Base-by-base conservation (phyloP, 2,329 filamentous ascomycete species). In the Metarhizium guizhouense region DNA sequence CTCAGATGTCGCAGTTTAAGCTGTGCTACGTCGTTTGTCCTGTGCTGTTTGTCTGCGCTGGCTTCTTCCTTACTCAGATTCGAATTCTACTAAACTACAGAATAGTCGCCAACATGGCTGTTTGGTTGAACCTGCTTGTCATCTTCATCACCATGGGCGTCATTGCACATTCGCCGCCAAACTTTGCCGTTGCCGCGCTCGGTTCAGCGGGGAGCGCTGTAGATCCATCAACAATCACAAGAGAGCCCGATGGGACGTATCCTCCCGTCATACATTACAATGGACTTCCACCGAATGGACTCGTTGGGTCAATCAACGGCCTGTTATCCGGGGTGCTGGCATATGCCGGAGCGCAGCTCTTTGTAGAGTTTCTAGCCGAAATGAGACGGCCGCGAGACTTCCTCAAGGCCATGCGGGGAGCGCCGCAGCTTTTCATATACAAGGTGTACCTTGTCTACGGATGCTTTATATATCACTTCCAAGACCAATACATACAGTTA, bases 331-430 rank as follows among this genome's bases (percentile, higher is more conserved):
- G 74, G 10, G 80, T 84, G 5, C 80, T 78, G 53, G 76, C 79
- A 0, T 84, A 83, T 58, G 79, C 79, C n/a, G 81, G 82, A 3
- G 77, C 78, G 3, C 76, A 80, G 64, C 67, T 84, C 7, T 84
- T 83, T 63, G 73, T 76, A 34, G 79, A 82, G 54, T 78, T 84
- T 60, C 73, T 84, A 68, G 74, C 80, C 42, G 74, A 76, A 66
- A 76, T 76, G 73, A 69, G 69, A 34, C 70, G 71, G 30, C 74
- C 74, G 4, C 65, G 65, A 59, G 74, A 76, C 57, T 76, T 76
- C 56, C 66, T 71, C 62, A 75, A 74, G 62, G 71, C 68, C 5
- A 70, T 74, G 63, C 67, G 72, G 56, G n/a, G n/a, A n/a, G 63
- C 65, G 4, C 72, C 72, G 6, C 69, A 76, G 62, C 58, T 65